phyloP scores from a whole-genome alignment of 164 flowering plant species.

The Vitis cinerea region DNA sequence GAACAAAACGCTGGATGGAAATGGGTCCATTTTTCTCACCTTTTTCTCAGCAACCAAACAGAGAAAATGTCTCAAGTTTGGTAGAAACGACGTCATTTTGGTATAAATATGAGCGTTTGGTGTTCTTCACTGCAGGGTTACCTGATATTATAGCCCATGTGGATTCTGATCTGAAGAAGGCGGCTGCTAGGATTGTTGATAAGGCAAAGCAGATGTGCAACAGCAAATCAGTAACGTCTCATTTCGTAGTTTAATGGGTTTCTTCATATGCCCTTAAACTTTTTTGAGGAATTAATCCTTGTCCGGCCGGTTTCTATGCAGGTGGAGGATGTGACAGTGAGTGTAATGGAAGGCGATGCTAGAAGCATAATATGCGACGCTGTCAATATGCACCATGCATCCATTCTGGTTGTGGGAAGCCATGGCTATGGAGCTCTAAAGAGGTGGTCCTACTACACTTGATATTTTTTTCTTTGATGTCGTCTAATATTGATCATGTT shows the following conservation, averaged over 20 bases:
- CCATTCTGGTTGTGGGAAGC: constrained; percentile 36
- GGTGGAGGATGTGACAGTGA: constrained; percentile 28
- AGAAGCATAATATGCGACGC: constrained; percentile 37
- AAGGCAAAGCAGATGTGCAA: constrained; percentile 31
- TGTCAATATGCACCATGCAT: constrained; percentile 37
- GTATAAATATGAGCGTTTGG: neutral
- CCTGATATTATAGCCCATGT: constrained; percentile 26
- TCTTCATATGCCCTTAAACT: too few species aligned
- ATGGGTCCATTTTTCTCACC: too few species aligned
- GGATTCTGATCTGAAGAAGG: constrained; percentile 32
- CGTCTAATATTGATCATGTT: too few species aligned
- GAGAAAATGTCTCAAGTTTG: too few species aligned
- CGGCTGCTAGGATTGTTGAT: constrained; percentile 23
- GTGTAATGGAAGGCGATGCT: constrained; percentile 35
- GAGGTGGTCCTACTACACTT: too few species aligned
- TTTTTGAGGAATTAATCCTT: too few species aligned
- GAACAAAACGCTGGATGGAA: too few species aligned
- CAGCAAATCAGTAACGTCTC: constrained; percentile 22
- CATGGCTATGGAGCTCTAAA: constrained; percentile 33
- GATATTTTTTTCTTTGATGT: too few species aligned
- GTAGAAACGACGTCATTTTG: too few species aligned
- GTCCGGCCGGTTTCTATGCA: constrained; percentile 4
- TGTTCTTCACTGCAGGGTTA: constrained; percentile 11
- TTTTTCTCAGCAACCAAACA: too few species aligned
- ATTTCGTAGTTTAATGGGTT: too few species aligned